A percentile compares a stretch with the other conserved stretches of the same genome.
phyloP scores from a whole-genome alignment of 2,329 filamentous ascomycete species.

The Monosporascus sp. region DNA sequence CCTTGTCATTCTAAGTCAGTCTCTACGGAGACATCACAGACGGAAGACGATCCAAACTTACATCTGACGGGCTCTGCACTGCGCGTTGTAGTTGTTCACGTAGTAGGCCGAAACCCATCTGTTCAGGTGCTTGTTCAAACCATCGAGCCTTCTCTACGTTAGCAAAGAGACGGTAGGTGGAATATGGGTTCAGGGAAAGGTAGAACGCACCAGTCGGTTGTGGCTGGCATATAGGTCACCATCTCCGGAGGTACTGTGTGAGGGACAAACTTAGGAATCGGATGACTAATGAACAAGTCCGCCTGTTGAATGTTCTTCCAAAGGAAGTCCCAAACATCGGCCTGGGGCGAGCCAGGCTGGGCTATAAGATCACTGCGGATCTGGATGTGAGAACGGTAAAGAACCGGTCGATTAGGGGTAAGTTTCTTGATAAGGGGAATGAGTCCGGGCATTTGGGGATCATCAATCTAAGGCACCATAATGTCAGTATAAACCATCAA shows the following conservation, averaged over 20 bases:
- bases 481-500: background rate
- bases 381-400: conserved; percentile 81
- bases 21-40: background rate
- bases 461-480: conserved; percentile 53
- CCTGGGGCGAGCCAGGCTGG: conserved; percentile 58
- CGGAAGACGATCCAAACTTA: conserved; percentile 27
- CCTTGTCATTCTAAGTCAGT: conserved; percentile 16
- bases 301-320: conserved; percentile 66
- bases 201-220: conserved; percentile 63
- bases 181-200: background rate
- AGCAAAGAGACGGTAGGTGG: conserved; percentile 9
- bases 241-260: conserved; percentile 57
- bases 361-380: conserved; percentile 69
- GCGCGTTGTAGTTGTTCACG: conserved; percentile 63
- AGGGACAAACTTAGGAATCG: conserved; percentile 71
- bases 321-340: conserved; percentile 69
- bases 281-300: conserved; percentile 79
- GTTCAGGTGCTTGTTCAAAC: conserved; percentile 69
- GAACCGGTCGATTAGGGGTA: conserved; percentile 68
- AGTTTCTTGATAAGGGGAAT: conserved; percentile 68
- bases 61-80: conserved; percentile 56
- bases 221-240: conserved; percentile 72
- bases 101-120: conserved; percentile 70
- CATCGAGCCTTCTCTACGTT: conserved; percentile 54
- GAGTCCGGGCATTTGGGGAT: conserved; percentile 77